phyloP scores from a whole-genome alignment of 2,329 filamentous ascomycete species.

The Botrytis pseudocinerea region DNA sequence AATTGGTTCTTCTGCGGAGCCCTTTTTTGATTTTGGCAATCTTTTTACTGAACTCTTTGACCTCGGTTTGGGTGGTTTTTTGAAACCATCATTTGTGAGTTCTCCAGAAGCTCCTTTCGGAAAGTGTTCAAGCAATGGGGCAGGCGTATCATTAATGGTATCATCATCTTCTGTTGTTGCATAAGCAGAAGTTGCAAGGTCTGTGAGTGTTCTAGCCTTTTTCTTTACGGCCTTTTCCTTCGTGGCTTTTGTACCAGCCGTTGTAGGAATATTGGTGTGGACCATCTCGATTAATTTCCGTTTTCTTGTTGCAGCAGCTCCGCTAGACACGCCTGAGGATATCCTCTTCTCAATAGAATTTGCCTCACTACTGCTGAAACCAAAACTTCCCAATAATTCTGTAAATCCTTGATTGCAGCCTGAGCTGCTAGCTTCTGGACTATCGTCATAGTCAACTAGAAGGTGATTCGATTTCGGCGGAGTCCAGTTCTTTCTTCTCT shows the following conservation, averaged over 20 bases:
- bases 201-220: slow-evolving; percentile 76
- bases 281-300: slow-evolving; percentile 58
- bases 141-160: slow-evolving; percentile 35
- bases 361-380: slow-evolving; percentile 40
- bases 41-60: slow-evolving; percentile 36
- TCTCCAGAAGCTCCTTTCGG: slow-evolving; percentile 25
- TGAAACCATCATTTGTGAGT: slow-evolving; percentile 27
- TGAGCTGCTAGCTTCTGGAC: slow-evolving; percentile 7
- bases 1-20: slow-evolving; percentile 45
- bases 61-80: slow-evolving; percentile 34
- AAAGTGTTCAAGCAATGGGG: slow-evolving; percentile 52
- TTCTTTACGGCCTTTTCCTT: slow-evolving; percentile 50
- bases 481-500: slow-evolving; percentile 66
- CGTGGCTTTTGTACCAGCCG: neutral
- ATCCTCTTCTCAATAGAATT: slow-evolving; percentile 24
- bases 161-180: slow-evolving; percentile 42
- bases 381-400: slow-evolving; percentile 45
- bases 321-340: neutral
- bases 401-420: slow-evolving; percentile 37
- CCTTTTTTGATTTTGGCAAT: slow-evolving; percentile 42
- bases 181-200: slow-evolving; percentile 73
- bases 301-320: slow-evolving; percentile 47
- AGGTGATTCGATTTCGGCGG: slow-evolving; percentile 53
- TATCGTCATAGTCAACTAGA: neutral
- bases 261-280: slow-evolving; percentile 38